Evolutionary conservation across 176 grass and related monocot genomes (phyloP).

Genomic region (Oryza coarctata): DNA sequence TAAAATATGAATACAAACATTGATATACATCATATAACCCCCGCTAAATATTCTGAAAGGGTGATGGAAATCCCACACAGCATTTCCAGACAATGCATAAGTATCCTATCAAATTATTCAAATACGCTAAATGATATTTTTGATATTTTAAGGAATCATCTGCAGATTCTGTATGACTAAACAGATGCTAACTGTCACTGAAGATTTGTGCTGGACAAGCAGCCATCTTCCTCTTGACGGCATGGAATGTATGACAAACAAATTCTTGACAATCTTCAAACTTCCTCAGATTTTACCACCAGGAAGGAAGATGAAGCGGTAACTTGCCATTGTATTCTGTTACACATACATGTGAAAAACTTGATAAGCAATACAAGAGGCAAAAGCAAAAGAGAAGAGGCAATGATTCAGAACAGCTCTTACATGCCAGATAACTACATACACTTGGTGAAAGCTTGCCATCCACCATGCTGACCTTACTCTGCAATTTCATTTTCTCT

Average conservation of each 20-base stretch:
- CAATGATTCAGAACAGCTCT: background rate
- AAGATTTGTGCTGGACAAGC: background rate
- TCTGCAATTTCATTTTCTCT: conserved; percentile 13
- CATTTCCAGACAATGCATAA: background rate
- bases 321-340: background rate
- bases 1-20: conserved; percentile 6
- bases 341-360: conserved; percentile 16
- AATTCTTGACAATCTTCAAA: conserved; percentile 29
- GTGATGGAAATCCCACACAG: background rate
- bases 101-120: background rate
- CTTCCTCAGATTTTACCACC: conserved; percentile 11
- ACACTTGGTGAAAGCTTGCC: conserved; percentile 6
- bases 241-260: conserved; percentile 25
- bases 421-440: conserved; percentile 12
- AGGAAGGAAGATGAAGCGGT: conserved; percentile 12
- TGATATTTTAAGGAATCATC: background rate
- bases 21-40: background rate
- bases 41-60: conserved; percentile 4
- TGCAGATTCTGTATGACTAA: background rate
- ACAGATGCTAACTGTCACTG: background rate
- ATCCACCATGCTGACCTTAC: conserved; percentile 14
- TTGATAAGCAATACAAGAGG: background rate
- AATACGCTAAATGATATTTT: background rate
- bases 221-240: background rate
- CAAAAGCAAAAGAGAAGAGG: background rate